Conservation (phyloP, 371 early-diverging fungal genomes). For the Choanephora cucurbitarum region DNA sequence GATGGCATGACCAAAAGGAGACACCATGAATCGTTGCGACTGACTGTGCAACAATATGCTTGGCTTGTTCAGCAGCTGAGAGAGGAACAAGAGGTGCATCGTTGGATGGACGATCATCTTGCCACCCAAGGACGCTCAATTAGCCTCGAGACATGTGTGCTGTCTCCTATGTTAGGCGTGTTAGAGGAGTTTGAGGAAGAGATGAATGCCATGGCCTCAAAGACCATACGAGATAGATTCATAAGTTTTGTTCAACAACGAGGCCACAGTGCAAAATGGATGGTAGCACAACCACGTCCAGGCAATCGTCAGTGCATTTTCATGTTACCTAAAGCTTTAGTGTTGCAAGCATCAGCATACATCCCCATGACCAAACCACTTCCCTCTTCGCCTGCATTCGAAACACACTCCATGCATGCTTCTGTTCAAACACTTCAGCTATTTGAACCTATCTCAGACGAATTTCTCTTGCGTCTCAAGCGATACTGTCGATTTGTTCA, state of each 20-base stretch:
- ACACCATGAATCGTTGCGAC: slow-evolving; percentile 13
- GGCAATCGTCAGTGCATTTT: slow-evolving; percentile 27
- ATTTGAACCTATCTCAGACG: slow-evolving; percentile 9
- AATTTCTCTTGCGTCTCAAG: slow-evolving; percentile 7
- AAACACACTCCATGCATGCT: too few relatives aligned
- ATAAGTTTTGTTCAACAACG: slow-evolving; percentile 22
- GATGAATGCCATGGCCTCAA: too few relatives aligned
- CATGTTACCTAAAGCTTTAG: slow-evolving; percentile 40
- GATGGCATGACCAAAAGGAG: slow-evolving; percentile 24
- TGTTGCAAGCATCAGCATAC: slow-evolving; percentile 38
- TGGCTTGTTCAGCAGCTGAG: slow-evolving; percentile 41
- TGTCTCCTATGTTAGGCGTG: slow-evolving; percentile 28
- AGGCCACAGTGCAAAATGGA: slow-evolving; percentile 1
- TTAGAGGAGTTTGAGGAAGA: slow-evolving; percentile 1
- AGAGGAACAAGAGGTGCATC: slow-evolving; percentile 31
- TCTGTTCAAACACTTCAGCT: too few relatives aligned
- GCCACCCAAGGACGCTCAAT: slow-evolving; percentile 2
- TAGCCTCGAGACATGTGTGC: too few relatives aligned
- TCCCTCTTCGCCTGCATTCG: too few relatives aligned
- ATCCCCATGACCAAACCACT: slow-evolving; percentile 40
- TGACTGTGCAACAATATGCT: slow-evolving; percentile 39
- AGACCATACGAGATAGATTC: slow-evolving; percentile 19
- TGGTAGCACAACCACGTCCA: too few relatives aligned
- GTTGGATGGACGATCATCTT: neutral
- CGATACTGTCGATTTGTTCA: slow-evolving; percentile 16